Percentiles rank a stretch among this genome's conserved stretches.
Conservation (phyloP, 441 rosid genomes). For the Adansonia madagascariensis region DNA sequence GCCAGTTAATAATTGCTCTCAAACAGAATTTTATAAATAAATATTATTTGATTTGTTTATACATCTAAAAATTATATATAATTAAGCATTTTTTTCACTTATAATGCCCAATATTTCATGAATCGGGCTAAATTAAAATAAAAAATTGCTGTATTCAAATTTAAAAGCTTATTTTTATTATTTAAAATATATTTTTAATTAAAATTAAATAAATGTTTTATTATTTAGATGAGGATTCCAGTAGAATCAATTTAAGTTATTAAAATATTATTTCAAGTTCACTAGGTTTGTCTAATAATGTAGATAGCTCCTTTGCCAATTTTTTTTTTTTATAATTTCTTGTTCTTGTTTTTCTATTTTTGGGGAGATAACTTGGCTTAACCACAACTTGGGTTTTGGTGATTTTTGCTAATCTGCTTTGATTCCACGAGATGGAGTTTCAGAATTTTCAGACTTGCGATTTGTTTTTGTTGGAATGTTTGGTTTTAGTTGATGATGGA, state of each 20-base stretch:
- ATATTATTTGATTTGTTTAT: background rate
- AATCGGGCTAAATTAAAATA: no score
- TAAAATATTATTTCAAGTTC: no score
- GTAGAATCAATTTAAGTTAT: no score
- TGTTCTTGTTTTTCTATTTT: background rate
- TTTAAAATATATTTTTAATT: no score
- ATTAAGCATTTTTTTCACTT: background rate
- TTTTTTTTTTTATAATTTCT: no score
- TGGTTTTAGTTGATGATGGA: background rate
- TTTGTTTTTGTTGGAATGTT: background rate
- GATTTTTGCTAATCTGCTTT: background rate
- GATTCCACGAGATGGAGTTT: background rate
- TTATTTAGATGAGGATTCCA: no score
- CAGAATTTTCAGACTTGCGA: background rate
- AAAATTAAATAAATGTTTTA: no score
- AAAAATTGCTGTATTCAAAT: no score
- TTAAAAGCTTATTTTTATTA: no score
- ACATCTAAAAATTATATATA: background rate
- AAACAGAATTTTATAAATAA: background rate
- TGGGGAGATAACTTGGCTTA: background rate
- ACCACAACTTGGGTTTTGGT: background rate
- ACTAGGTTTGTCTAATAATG: no score
- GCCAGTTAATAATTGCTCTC: constrained; percentile 12
- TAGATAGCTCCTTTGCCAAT: no score
- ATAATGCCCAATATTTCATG: background rate